Evolutionary conservation across 129 eudicot species (phyloP).

Genomic region (Flaveria brownii): DNA sequence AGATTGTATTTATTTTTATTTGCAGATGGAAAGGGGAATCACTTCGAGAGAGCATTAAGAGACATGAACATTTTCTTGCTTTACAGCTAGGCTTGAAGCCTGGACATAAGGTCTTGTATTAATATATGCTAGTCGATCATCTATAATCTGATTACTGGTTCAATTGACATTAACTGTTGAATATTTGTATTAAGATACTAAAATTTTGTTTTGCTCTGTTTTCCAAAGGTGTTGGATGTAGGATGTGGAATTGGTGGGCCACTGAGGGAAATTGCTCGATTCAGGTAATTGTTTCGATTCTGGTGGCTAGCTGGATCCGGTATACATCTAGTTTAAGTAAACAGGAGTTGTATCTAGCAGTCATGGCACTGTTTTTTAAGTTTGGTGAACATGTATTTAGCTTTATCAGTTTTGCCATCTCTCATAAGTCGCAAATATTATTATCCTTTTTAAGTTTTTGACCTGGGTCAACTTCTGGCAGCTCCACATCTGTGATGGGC

Average conservation of each 20-base stretch:
- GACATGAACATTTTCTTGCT: slow-evolving; percentile 98
- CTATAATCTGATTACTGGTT: background rate
- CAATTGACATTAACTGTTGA: background rate
- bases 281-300: slow-evolving; percentile 50
- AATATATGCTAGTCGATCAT: background rate
- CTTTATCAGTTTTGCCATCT: background rate
- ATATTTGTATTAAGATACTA: slow-evolving; percentile 18
- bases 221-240: slow-evolving; percentile 79
- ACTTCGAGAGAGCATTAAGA: slow-evolving; percentile 85
- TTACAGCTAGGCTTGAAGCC: slow-evolving; percentile 86
- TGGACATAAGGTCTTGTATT: slow-evolving; percentile 69
- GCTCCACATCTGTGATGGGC: slow-evolving; percentile 81
- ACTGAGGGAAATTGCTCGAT: slow-evolving; percentile 87
- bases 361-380: background rate
- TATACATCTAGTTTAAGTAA: background rate
- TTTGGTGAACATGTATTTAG: background rate
- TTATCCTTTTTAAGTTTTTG: slow-evolving; percentile 4
- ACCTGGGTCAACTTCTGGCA: slow-evolving; percentile 39
- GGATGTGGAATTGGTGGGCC: slow-evolving; percentile 99
- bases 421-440: slow-evolving; percentile 1
- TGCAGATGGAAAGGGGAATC: slow-evolving; percentile 91
- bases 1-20: background rate
- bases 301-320: background rate
- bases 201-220: slow-evolving; percentile 10
- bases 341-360: background rate